Evolutionary conservation across 176 grass and related monocot genomes (phyloP).

Genomic region (Carex myosuroides): DNA sequence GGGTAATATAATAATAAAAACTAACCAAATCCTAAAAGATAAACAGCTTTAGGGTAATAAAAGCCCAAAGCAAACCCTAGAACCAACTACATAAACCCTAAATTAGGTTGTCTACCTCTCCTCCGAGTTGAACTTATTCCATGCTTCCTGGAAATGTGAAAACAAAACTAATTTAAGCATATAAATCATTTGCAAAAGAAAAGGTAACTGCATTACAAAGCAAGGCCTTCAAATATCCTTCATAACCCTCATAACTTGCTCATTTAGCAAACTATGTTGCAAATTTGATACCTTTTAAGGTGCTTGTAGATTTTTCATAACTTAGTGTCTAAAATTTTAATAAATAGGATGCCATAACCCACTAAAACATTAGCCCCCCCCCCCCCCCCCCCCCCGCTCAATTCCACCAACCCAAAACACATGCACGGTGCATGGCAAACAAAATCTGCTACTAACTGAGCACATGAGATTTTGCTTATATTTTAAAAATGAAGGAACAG

Average conservation of each 20-base stretch:
- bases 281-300: neutral
- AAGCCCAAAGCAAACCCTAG: neutral
- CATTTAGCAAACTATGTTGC: neutral
- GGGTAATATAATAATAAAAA: slow-evolving; percentile 1
- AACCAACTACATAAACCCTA: neutral
- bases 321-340: neutral
- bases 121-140: slow-evolving; percentile 39
- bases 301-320: neutral
- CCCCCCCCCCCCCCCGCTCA: too few relatives aligned
- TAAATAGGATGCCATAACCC: neutral
- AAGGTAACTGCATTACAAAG: neutral
- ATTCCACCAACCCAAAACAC: neutral
- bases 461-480: neutral
- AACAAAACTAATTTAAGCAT: neutral
- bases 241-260: neutral
- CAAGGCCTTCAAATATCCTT: neutral
- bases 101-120: slow-evolving; percentile 20
- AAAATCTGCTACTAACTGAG: neutral
- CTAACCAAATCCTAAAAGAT: slow-evolving; percentile 4
- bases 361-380: neutral
- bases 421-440: neutral
- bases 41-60: slow-evolving; percentile 11
- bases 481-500: slow-evolving; percentile 15
- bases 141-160: slow-evolving; percentile 31
- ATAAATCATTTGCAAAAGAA: neutral